Evolutionary conservation across 2,329 filamentous ascomycete genomes (phyloP), one percentile per base, ranked within the genome.

Genomic region (Ascochyta koolunga): DNA sequence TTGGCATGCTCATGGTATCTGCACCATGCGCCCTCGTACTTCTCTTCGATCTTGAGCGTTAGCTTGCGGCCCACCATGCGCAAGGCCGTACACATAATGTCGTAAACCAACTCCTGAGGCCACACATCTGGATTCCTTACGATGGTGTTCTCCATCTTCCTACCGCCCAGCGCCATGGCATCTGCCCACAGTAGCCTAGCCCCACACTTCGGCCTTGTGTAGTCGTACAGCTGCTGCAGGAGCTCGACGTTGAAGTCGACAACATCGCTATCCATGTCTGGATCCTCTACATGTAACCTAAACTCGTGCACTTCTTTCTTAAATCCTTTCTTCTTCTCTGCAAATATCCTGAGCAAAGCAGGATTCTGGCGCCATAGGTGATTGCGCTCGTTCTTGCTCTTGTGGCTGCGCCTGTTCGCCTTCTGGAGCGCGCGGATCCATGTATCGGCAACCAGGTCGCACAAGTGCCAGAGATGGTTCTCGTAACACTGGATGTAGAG

Each of bases 401-500:
- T 38, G 15, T 58, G 27, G 2, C 16, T 40, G 6, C 50, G 36
- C 1, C 37, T 37, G 39, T 66, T 61, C 5, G 50, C 39, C 5
- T 22, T 39, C 24, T 70, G 70, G 50, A 71, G 67, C 0, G 65
- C 68, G 15, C 67, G 69, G 50, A 73, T 73, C 69, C 69, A 73
- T 5, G 65, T 70, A 37, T 73, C 70, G 31, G 59, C 58, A 24
- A 73, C 46, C 13, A 73, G 54, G 44, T 73, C 69, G 54, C 69
- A 72, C 19, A 62, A 32, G 32, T 69, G 31, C 52, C 54, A 66
- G 3, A 55, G 24, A 0, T 46, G 11, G 15, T 47, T 25, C 4
- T 56, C 16, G 48, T 69, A 67, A 49, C 58, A 57, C 18, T 59
- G 33, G 29, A 71, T 49, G 58, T 73, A 72, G n/a, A 72, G 57